Evolutionary conservation across 495 filamentous ascomycete genomes (phyloP), one percentile per base, ranked within the genome.

Genomic region (Hypoxylon cercidicola): DNA sequence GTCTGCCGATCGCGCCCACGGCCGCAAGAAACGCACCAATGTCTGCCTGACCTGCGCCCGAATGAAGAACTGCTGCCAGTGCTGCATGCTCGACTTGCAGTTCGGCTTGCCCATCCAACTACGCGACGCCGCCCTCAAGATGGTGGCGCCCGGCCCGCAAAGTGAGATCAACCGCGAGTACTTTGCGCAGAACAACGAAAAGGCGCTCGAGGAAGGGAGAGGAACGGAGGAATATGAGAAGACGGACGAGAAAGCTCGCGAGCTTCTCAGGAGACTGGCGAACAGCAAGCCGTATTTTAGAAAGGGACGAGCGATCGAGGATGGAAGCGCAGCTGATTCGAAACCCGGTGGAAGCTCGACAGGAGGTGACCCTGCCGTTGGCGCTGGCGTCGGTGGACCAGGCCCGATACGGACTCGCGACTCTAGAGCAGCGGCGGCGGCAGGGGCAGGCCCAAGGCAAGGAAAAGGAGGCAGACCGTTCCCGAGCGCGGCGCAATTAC

Each of bases 1-100:
- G 94, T 91, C 93, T 12, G 75, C 91, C 59, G 93, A 96, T 74
- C 90, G 93, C 30, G 93, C 91, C 1, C 79, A 91, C 85, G 86
- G 92, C 16, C 90, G 92, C 59, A 89, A 91, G 74, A 93, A 93
- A 78, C 88, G 89, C 46, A 96, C 92, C 41, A 92, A 88, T 64
- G 93, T 97, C 72, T 97, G 93, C 75, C 85, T 97, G n/a, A 97
- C 93, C 7, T 97, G 93, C 79, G 92, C 92, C 11, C 90, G 93
- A 19, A 82, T 97, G 60, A 96, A 96, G 81, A 97, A 97, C 81
- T 96, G 95, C 80, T 99, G 95, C 75, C 95, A 99, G 79, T 97
- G 90, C 77, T 99, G 95, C 81, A 97, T 98, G 92, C 88, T 97
- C 47, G 95, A 99, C 84, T 80, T 99, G 56, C 91, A 90, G 16